Base-by-base conservation (phyloP, 2,329 filamentous ascomycete species). In the Fusarium verrucosum region DNA sequence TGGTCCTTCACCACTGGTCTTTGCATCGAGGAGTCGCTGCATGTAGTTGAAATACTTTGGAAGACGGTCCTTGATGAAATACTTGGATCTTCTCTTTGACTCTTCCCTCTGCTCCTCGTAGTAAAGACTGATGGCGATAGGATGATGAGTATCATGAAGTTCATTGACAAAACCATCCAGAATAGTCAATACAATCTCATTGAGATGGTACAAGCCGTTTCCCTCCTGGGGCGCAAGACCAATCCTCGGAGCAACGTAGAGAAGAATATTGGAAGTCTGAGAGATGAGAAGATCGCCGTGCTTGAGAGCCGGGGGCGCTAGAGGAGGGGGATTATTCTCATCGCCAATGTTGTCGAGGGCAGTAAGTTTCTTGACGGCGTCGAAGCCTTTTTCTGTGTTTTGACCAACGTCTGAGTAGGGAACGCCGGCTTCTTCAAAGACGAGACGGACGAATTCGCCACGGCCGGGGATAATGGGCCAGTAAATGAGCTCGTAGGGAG, bases 31-130 rank as follows among this genome's bases (percentile, higher is more conserved):
- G 17, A 89, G 83, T 2, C 88, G 79, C 79, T 92, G 85, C 65
- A 92, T 90, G 74, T 90, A 92, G 3, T 77, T 81, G 20, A 94
- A 76, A 72, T 88, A 92, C 77, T 92, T 93, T 17, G 91, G 90
- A 28, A 94, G 79, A 2, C 91, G 81, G 38, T 80, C 82, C 50
- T 82, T 77, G 10, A 87, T 78, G 56, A 88, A 92, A 52, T 87
- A 82, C 37, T 78, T 78, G 10, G 85, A 82, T 61, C 82, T 84
- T 57, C 80, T 81, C 71, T 87, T 77, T 16, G 87, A 81, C 73
- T 92, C 91, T 1, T 81, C 78, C 74, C 89, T 92, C 76, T 94
- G 91, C 23, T 93, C 89, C 71, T 92, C 89, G 70, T 93, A 94
- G 74, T 88, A 90, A 6, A 84, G 73, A 2, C 75, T 72, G 0